Base-by-base conservation (phyloP, 495 filamentous ascomycete genomes). In the Letharia columbiana region DNA sequence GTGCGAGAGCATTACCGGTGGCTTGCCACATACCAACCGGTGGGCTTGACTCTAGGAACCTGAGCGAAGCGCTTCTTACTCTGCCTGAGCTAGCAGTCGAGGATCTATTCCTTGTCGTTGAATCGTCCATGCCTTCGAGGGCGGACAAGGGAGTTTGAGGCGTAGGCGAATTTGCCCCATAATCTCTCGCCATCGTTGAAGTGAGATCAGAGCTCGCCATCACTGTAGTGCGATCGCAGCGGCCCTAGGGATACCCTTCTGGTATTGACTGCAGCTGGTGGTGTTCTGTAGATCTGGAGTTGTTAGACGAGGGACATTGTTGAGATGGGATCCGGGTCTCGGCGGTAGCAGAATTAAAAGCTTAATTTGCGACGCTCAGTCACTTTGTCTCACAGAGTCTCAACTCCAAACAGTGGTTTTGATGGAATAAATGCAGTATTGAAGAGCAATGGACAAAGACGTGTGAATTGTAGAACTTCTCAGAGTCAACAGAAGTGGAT, bases 21-120 rank as follows among this genome's bases (percentile, higher is more conserved):
- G 82, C 82, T 49, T 82, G 77, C 74, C 79, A 81, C 74, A 84
- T 80, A 37, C 82, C 81, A 31, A 76, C 73, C 11, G 81, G 83
- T 13, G 79, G 77, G 47, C 73, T 75, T 1, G 81, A 81, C 57
- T 81, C 75, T 37, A 77, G 68, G 54, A 85, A 78, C 31, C 74
- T 77, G 20, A 77, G 70, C 15, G 81, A 81, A 3, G 78, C 79
- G 42, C 74, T 76, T 49, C 77, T 77, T 31, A 79, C 61, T 9
- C 72, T 74, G 57, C 64, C 74, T 35, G 67, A 68, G 57, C 68
- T 65, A 15, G 62, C 56, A 39, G 68, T 70, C 13, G 68, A 70
- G 7, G 65, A 67, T 28, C 65, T 61, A 54, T 58, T 67, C 20
- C 65, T 65, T 47, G 54, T 57, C 31, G 23, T 50, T 61, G 35